Evolutionary conservation across 495 filamentous ascomycete species (phyloP), one percentile per base, ranked within the genome.

Genomic region (Lepraria neglecta): DNA sequence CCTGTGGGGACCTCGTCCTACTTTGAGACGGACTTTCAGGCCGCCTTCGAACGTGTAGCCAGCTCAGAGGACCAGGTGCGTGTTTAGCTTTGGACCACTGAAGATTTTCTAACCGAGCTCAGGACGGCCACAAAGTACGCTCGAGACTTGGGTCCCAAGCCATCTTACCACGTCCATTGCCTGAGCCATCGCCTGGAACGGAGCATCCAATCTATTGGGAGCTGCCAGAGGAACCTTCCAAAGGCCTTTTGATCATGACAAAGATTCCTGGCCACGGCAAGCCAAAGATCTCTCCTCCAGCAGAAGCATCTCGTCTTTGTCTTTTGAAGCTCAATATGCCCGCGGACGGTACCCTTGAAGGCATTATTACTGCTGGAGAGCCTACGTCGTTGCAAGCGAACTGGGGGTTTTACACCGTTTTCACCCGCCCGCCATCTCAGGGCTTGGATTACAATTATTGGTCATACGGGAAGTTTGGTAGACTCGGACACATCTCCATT

Each of bases 21-120:
- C 61, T 74, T 77, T 55, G 74, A 74, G 45, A 77, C 76, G 1
- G 69, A 72, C 56, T 78, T 78, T 52, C 68, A 62, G 31, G 58
- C 73, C 54, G 73, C 68, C 4, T 77, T 78, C 47, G 61, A 58
- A 47, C 15, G 24, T 10, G 24, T 17, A 15, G 42, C 50, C 28
- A 11, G 38, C 28, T 53, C 17, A 14, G 30, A 27, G 28, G 24
- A 15, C 12, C 48, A 53, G 42, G 51, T 62, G 4, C 33, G 52
- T 15, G 12, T 27, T 4, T 40, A 28, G 3, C 42, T 53, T 27
- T 27, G 9, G 10, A n/a, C n/a, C 15, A 14, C 48, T 38, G 35
- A 38, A 30, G 30, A 28, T 53, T 31, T 6, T 24, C 27, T 28
- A 50, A 40, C 28, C 15, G 30, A 42, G 48, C 28, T 42, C 24